phyloP scores from a whole-genome alignment of 2,329 filamentous ascomycete species.

The Alternaria dauci region DNA sequence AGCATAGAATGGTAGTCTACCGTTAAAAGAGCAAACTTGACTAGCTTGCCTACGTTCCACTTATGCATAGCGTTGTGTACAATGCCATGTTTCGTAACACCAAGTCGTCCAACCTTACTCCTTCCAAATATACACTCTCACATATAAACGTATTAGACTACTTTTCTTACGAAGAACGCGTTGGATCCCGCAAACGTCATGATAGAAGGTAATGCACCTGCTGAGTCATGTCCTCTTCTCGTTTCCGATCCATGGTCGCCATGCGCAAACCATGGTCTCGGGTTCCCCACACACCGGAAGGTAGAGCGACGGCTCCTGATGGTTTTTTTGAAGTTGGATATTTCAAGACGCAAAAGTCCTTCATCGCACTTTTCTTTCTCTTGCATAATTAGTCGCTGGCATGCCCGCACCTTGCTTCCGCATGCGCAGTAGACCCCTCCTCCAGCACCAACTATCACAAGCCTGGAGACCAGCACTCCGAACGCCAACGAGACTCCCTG shows the following conservation, averaged over 20 bases:
- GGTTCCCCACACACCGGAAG: slow-evolving; percentile 30
- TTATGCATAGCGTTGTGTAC: background rate
- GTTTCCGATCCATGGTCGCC: slow-evolving; percentile 19
- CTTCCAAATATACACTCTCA: background rate
- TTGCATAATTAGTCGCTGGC: slow-evolving; percentile 32
- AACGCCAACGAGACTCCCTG: slow-evolving; percentile 6
- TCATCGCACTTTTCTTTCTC: slow-evolving; percentile 3
- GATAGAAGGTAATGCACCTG: slow-evolving; percentile 6
- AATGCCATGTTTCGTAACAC: background rate
- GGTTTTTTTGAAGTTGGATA: slow-evolving; percentile 32
- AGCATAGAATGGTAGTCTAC: background rate
- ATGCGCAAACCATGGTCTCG: slow-evolving; percentile 20
- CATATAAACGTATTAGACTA: background rate
- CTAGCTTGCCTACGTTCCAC: background rate
- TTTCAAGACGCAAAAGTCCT: slow-evolving; percentile 25
- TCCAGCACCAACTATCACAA: slow-evolving; percentile 26
- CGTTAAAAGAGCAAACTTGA: background rate
- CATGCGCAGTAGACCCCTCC: slow-evolving; percentile 33
- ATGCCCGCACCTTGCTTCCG: slow-evolving; percentile 41
- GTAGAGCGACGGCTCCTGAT: slow-evolving; percentile 30
- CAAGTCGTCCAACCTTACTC: background rate
- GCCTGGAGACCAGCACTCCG: slow-evolving; percentile 22
- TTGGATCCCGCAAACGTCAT: slow-evolving; percentile 3
- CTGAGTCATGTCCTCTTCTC: slow-evolving; percentile 17
- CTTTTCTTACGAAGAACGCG: background rate